Evolutionary conservation across 1,284 basidiomycete genomes (phyloP).

Genomic region (Papiliotrema flavescens): DNA sequence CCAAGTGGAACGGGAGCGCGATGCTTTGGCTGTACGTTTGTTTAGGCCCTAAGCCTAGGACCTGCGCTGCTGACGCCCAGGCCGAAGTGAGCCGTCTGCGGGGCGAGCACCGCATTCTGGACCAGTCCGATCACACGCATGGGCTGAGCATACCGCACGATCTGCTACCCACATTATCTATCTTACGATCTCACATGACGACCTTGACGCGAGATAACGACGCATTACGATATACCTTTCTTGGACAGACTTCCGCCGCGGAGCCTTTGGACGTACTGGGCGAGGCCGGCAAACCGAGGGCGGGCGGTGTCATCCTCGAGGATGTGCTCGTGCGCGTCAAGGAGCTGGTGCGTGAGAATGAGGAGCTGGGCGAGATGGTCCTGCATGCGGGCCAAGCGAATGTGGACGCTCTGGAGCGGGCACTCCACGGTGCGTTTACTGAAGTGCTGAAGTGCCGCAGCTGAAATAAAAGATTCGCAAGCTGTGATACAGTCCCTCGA

Average conservation of each 20-base stretch:
- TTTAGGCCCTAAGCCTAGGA: background rate
- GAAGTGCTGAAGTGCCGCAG: background rate
- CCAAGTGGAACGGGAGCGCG: constrained; percentile 35
- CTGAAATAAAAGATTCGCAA: constrained; percentile 25
- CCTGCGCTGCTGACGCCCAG: constrained; percentile 3
- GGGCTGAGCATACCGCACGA: constrained; percentile 22
- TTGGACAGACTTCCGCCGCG: constrained; percentile 16
- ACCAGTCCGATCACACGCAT: background rate
- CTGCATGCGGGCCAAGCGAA: constrained; percentile 27
- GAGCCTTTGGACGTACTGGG: too few species aligned
- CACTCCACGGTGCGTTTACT: constrained; percentile 30
- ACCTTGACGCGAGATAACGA: constrained; percentile 40
- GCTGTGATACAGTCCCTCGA: constrained; percentile 40
- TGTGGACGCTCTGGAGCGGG: constrained; percentile 27
- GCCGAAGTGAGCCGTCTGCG: constrained; percentile 17
- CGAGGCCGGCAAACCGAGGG: too few species aligned
- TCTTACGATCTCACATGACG: constrained; percentile 36
- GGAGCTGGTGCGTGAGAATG: constrained; percentile 39
- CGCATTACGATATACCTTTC: constrained; percentile 42
- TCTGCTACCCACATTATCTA: constrained; percentile 28
- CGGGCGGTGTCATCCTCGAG: constrained; percentile 21
- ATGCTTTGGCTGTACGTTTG: constrained; percentile 25
- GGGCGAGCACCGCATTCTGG: constrained; percentile 10
- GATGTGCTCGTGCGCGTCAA: constrained; percentile 36
- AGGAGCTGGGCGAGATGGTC: constrained; percentile 45